Base-by-base conservation (phyloP, 1,139 yeast species). In the Lipomyces yarrowii region DNA sequence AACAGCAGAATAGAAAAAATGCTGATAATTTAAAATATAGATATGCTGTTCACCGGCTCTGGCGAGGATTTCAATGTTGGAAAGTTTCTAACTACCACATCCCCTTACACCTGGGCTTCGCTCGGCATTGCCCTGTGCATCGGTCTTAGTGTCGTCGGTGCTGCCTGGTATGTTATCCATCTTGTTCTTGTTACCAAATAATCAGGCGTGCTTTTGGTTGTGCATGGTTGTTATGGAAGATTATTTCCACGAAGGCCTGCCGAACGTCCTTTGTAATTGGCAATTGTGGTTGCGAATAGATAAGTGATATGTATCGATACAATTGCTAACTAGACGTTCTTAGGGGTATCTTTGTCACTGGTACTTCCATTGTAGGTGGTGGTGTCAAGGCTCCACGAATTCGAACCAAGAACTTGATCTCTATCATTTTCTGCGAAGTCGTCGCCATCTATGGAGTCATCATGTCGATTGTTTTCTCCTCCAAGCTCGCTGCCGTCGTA, bases 361-460 rank as follows among this genome's bases (percentile, higher is more conserved):
- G 99, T 55, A 84, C 98, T 1, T 87, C 97, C 55, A 91, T 96
- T 73, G 81, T 96, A 69, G 99, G 99, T 72, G 99, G 99, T 4
- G 99, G 99, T 81, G 98, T 96, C 69, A 91, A 91, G 78, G 94
- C 97, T 3, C 99, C 99, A 60, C 83, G 98, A 77, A 96, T 96
- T 77, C 93, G 98, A 59, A 96, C 99, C 69, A 96, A 96, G 83
- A 94, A 94, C 79, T 85, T 96, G 77, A 96, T 96, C 56, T 63
- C 67, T 48, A 94, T 96, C 78, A 96, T 96, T 81, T 96, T 96
- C 83, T 96, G 99, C 84, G 99, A 96, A 80, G 99, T 96, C 73
- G 99, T 96, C 68, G 99, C 99, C 71, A 96, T 96, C 77, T 96
- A 96, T 77, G 99, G 99, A 8, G 86, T 96, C 73, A 96, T 96